Conservation (phyloP, 2,329 filamentous ascomycete species). For the Drechslera avenae region DNA sequence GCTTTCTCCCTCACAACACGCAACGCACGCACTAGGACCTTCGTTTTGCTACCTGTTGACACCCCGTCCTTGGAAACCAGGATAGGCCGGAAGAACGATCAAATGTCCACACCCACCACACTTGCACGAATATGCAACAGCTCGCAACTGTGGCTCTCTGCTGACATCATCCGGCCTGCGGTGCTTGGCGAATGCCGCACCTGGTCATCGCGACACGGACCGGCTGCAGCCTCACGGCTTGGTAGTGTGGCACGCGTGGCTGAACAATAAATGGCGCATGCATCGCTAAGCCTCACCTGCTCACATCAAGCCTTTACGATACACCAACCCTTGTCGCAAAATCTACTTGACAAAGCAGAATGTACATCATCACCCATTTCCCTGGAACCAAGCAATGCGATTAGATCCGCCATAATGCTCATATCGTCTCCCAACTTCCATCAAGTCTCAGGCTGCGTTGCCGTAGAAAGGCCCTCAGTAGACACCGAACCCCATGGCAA, state of each 20-base stretch:
- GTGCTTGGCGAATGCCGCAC: background rate
- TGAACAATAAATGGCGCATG: slow-evolving; percentile 27
- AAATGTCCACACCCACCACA: background rate
- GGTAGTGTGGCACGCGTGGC: slow-evolving; percentile 16
- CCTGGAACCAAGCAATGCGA: background rate
- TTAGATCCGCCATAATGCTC: background rate
- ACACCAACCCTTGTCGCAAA: slow-evolving; percentile 11
- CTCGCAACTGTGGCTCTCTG: background rate
- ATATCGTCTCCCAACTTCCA: background rate
- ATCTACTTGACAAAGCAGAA: background rate
- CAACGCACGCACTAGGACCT: no score
- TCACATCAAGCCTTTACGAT: slow-evolving; percentile 9
- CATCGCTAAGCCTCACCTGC: slow-evolving; percentile 22
- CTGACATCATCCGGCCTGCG: slow-evolving; percentile 1
- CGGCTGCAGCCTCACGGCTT: slow-evolving; percentile 2
- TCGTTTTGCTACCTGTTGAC: background rate
- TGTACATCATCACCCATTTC: background rate
- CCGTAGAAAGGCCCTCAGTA: no score
- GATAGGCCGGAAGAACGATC: background rate
- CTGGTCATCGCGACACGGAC: slow-evolving; percentile 3
- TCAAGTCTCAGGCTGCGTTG: background rate
- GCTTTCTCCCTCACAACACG: no score
- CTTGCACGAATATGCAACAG: background rate
- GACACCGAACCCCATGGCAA: slow-evolving; percentile 11
- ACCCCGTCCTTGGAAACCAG: no score